Conservation (phyloP, 2,329 filamentous ascomycete genomes). For the Achaetomium macrosporum region DNA sequence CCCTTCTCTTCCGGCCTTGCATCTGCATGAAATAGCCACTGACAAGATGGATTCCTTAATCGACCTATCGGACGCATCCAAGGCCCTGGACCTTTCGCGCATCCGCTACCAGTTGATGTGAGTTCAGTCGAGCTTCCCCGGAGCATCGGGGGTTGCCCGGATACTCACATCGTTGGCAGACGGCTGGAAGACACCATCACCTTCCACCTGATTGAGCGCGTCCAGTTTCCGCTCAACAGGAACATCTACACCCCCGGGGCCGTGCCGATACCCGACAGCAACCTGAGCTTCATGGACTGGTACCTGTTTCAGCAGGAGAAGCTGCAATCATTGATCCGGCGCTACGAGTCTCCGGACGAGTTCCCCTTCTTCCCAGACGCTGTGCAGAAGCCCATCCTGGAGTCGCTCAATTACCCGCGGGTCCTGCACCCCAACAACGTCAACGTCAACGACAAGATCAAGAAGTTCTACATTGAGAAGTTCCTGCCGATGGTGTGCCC, state of each 20-base stretch:
- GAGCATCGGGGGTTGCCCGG: background rate
- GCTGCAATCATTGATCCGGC: slow-evolving; percentile 85
- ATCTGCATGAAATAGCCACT: background rate
- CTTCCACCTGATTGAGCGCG: slow-evolving; percentile 92
- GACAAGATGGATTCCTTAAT: slow-evolving; percentile 80
- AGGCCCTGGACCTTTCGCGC: slow-evolving; percentile 81
- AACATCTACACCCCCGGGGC: slow-evolving; percentile 80
- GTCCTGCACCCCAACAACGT: slow-evolving; percentile 86
- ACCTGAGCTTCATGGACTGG: slow-evolving; percentile 88
- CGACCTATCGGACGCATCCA: slow-evolving; percentile 76
- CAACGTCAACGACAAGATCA: slow-evolving; percentile 84
- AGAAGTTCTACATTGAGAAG: slow-evolving; percentile 72
- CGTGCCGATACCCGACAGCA: slow-evolving; percentile 66
- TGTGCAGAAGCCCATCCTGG: slow-evolving; percentile 75
- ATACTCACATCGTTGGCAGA: slow-evolving; percentile 42
- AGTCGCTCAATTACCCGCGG: slow-evolving; percentile 77
- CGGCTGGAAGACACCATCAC: slow-evolving; percentile 97
- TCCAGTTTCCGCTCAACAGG: slow-evolving; percentile 91
- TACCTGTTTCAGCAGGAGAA: slow-evolving; percentile 84
- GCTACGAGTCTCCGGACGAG: slow-evolving; percentile 94
- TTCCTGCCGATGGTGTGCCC: slow-evolving; percentile 81
- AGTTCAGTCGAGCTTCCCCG: slow-evolving; percentile 28
- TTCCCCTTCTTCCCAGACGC: slow-evolving; percentile 91
- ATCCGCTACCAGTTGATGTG: slow-evolving; percentile 94
- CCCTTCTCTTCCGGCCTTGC: background rate